Evolutionary conservation across 257 asterid species (phyloP).

Genomic region (Linderniella brevidens): DNA sequence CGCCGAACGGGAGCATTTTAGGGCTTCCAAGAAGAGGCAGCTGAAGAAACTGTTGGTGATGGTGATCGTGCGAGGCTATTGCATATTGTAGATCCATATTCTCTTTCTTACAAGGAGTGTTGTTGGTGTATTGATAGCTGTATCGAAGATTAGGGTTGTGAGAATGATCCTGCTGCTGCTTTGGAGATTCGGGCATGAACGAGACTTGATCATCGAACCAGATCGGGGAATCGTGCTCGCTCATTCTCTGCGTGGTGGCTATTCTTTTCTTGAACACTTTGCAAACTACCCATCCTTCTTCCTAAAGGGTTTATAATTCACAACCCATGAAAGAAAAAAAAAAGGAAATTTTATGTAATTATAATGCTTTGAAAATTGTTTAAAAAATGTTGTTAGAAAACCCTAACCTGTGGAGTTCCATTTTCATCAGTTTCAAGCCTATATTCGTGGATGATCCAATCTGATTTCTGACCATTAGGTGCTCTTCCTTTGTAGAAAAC

Average conservation of each 20-base stretch:
- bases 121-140: constrained; percentile 16
- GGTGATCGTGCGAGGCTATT: constrained; percentile 17
- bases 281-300: constrained; percentile 97
- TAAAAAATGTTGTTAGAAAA: neutral
- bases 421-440: constrained; percentile 71
- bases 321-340: too few relatives aligned
- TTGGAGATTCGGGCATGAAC: constrained; percentile 54
- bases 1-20: constrained; percentile 24
- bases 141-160: constrained; percentile 14
- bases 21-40: constrained; percentile 58
- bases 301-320: constrained; percentile 34
- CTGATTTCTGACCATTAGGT: constrained; percentile 85
- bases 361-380: neutral
- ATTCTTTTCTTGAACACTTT: constrained; percentile 72
- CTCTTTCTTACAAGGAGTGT: constrained; percentile 43
- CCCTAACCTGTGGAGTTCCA: constrained; percentile 58
- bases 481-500: constrained; percentile 89
- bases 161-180: constrained; percentile 25
- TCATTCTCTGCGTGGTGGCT: constrained; percentile 31
- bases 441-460: constrained; percentile 93
- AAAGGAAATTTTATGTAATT: neutral
- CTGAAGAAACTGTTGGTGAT: too few relatives aligned
- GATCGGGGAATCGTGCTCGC: constrained; percentile 58
- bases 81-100: constrained; percentile 20
- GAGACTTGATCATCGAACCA: constrained; percentile 82